Conservation (phyloP, 139 green algal genomes). For the Coelastrella sp. region DNA sequence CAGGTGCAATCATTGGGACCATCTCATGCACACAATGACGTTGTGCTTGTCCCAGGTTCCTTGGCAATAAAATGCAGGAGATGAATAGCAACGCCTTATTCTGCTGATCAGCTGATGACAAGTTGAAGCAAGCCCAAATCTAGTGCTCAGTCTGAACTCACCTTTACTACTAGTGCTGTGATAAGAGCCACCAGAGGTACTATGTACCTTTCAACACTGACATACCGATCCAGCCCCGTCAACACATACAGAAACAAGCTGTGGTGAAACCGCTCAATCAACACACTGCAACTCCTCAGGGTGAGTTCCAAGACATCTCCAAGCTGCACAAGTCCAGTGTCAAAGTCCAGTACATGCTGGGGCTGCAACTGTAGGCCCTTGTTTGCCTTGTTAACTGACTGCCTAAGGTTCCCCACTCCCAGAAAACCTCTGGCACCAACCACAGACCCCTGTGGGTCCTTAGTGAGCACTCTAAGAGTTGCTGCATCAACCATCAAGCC, state of each 20-base stretch:
- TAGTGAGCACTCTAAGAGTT: slow-evolving; percentile 53
- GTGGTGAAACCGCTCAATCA: slow-evolving; percentile 90
- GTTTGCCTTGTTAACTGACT: neutral
- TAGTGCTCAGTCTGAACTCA: slow-evolving; percentile 19
- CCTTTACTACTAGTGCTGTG: slow-evolving; percentile 72
- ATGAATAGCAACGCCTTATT: too few relatives aligned
- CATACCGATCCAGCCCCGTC: slow-evolving; percentile 59
- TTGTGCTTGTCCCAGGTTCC: too few relatives aligned
- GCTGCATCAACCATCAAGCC: slow-evolving; percentile 71
- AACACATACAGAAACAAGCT: slow-evolving; percentile 81
- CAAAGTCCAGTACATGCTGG: neutral
- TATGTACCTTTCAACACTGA: slow-evolving; percentile 81
- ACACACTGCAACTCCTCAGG: slow-evolving; percentile 79
- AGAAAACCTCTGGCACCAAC: neutral
- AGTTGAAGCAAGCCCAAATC: neutral
- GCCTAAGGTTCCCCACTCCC: neutral
- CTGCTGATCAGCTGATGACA: neutral
- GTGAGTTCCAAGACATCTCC: slow-evolving; percentile 57
- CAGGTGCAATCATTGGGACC: neutral
- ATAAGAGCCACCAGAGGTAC: slow-evolving; percentile 67
- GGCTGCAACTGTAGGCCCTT: neutral
- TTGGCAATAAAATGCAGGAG: too few relatives aligned
- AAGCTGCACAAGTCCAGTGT: slow-evolving; percentile 32
- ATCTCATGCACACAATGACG: neutral
- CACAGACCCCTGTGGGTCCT: neutral